Conservation (phyloP, 148 eudicot genomes). For the Spergularia bocconei region DNA sequence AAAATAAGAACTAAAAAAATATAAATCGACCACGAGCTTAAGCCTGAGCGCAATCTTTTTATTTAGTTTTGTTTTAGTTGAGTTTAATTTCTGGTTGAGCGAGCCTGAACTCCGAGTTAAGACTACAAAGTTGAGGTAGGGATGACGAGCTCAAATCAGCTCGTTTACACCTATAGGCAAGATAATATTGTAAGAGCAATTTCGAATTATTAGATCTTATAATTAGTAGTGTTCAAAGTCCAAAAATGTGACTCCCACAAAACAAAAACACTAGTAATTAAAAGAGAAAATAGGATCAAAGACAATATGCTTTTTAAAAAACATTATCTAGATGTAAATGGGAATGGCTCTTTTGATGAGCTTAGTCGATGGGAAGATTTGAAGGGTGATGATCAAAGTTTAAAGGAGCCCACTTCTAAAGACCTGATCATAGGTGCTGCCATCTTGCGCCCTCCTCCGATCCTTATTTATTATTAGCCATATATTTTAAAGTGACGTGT, state of each 20-base stretch:
- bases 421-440: neutral
- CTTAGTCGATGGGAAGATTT: conserved; percentile 10
- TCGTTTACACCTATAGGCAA: no score
- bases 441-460: neutral
- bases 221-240: no score
- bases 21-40: no score
- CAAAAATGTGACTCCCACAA: conserved; percentile 15
- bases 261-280: conserved; percentile 9
- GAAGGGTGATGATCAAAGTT: neutral
- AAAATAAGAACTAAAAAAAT: no score
- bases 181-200: no score
- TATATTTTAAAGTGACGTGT: conserved; percentile 17
- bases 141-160: no score
- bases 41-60: no score
- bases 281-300: conserved; percentile 19
- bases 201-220: no score
- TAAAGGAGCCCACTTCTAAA: conserved; percentile 12
- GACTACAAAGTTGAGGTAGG: no score
- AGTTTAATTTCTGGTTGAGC: no score
- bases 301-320: conserved; percentile 9
- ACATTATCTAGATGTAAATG: conserved; percentile 31
- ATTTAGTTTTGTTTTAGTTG: no score
- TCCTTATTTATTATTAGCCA: neutral
- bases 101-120: no score
- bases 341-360: neutral